Evolutionary conservation across 345 rosid species (phyloP).

Genomic region (Eucalyptus coolabah): DNA sequence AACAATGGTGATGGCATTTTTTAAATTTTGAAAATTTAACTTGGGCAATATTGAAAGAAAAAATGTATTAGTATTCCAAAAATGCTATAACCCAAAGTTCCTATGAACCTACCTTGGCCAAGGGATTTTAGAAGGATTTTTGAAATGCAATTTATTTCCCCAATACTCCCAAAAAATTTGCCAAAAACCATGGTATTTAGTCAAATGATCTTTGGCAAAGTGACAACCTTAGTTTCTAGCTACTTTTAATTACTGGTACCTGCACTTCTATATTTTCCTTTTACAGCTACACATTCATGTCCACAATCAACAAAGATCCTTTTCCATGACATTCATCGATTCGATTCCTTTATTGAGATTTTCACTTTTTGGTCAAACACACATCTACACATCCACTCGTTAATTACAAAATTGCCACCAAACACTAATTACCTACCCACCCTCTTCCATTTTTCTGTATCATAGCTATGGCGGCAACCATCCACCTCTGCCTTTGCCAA

Average conservation of each 20-base stretch:
- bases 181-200: neutral
- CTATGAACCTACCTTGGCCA: neutral
- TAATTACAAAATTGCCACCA: neutral
- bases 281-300: neutral
- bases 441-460: neutral
- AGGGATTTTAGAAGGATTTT: neutral
- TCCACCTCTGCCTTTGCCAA: neutral
- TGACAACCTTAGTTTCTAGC: neutral
- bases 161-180: neutral
- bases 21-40: no score
- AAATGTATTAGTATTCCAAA: no score
- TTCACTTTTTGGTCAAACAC: neutral
- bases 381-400: neutral
- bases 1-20: neutral
- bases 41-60: neutral
- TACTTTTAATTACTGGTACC: neutral
- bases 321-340: neutral
- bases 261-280: neutral
- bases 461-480: neutral
- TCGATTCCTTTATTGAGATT: neutral
- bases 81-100: neutral
- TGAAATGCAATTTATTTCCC: no score
- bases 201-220: neutral
- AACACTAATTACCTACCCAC: neutral
- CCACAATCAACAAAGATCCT: neutral